Conservation (phyloP, 2,329 filamentous ascomycete species). For the Cercospora zeae-maydis region DNA sequence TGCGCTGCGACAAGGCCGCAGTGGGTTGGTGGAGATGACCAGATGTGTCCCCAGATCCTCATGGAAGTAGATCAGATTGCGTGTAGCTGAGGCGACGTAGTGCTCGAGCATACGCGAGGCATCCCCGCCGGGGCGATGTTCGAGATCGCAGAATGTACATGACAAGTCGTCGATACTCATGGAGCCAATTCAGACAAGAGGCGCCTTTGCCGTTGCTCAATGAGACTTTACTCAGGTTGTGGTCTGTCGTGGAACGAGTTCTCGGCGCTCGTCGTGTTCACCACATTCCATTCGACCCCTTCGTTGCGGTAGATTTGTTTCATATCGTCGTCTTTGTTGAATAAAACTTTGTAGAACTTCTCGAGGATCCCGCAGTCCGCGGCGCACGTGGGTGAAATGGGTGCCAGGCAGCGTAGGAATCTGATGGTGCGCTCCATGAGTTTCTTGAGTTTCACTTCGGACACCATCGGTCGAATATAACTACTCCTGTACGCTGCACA, state of each 20-base stretch:
- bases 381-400: slow-evolving; percentile 69
- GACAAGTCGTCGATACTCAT: not conserved
- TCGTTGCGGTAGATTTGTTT: slow-evolving; percentile 28
- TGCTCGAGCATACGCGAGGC: not conserved
- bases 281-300: slow-evolving; percentile 16
- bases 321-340: slow-evolving; percentile 20
- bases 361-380: slow-evolving; percentile 72
- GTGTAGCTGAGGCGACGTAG: not conserved
- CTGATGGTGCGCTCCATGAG: slow-evolving; percentile 71
- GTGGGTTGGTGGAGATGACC: not conserved
- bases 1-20: not conserved
- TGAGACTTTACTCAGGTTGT: not conserved
- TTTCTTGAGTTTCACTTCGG: slow-evolving; percentile 52
- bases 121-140: not conserved
- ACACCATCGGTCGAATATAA: slow-evolving; percentile 55
- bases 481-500: slow-evolving; percentile 68
- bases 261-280: slow-evolving; percentile 22
- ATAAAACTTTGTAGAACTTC: slow-evolving; percentile 44
- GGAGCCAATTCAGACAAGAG: not conserved
- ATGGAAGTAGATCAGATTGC: not conserved
- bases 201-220: not conserved
- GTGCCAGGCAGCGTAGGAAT: slow-evolving; percentile 67
- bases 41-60: not conserved
- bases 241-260: slow-evolving; percentile 24
- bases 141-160: not conserved